phyloP scores from a whole-genome alignment of 257 asterid species.

The Nicotiana noctiflora region DNA sequence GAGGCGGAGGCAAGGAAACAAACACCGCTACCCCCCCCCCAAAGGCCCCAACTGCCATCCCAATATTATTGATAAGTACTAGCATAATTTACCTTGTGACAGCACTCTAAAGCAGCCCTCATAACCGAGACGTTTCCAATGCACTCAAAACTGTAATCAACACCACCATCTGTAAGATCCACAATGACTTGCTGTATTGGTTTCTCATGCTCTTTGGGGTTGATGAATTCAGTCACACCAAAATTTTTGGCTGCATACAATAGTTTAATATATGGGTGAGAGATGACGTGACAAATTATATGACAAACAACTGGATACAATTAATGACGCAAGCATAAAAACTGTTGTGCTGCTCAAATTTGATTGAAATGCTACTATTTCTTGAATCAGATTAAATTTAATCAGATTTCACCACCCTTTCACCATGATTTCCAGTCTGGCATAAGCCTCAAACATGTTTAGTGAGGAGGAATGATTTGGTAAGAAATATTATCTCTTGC shows the following conservation, averaged over 20 bases:
- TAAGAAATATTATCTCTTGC: not conserved
- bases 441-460: not conserved
- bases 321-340: not conserved
- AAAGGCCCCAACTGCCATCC: not conserved
- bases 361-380: not conserved
- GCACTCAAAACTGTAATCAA: constrained; percentile 97
- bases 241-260: constrained; percentile 60
- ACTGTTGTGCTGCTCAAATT: not conserved
- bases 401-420: not conserved
- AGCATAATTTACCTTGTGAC: constrained; percentile 70
- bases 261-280: not conserved
- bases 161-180: constrained; percentile 94
- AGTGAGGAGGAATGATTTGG: not conserved
- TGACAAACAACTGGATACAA: not conserved
- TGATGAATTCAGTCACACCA: constrained; percentile 91
- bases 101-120: constrained; percentile 98
- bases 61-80: not conserved
- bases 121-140: constrained; percentile 83
- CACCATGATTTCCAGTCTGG: not conserved
- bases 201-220: constrained; percentile 89
- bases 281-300: not conserved
- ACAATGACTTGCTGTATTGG: constrained; percentile 93
- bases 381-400: not conserved
- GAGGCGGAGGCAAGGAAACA: not conserved
- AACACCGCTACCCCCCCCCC: not conserved